phyloP scores from a whole-genome alignment of 768 basidiomycete genomes.

The Tylopilus vinaceipallidus region DNA sequence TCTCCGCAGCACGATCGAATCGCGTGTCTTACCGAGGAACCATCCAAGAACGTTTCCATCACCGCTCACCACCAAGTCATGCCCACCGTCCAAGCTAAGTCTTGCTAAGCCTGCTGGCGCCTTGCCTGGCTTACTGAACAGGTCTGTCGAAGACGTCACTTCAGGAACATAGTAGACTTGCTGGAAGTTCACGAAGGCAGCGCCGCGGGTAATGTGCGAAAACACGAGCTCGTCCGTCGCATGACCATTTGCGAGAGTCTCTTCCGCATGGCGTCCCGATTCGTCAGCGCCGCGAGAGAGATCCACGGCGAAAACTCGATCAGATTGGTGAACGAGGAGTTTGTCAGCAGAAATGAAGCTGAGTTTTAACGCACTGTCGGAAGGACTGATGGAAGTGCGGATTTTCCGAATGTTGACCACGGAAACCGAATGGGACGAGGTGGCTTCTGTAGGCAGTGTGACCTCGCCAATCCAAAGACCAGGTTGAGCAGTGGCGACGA shows the following conservation, averaged over 20 bases:
- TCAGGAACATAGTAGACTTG: conserved; percentile 60
- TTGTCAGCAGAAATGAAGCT: conserved; percentile 56
- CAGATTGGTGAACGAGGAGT: conserved; percentile 59
- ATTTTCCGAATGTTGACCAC: conserved; percentile 52
- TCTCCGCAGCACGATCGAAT: not conserved
- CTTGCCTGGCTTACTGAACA: conserved; percentile 73
- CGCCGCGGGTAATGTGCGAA: conserved; percentile 37
- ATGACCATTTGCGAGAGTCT: conserved; percentile 50
- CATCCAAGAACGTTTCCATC: conserved; percentile 69
- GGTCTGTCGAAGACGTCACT: conserved; percentile 39
- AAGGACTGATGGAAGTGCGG: conserved; percentile 46
- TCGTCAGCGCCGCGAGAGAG: conserved; percentile 45
- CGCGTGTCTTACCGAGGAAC: conserved; percentile 57
- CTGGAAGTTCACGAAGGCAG: conserved; percentile 70
- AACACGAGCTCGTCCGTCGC: conserved; percentile 58
- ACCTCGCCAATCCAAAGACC: conserved; percentile 68
- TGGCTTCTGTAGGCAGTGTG: conserved; percentile 40
- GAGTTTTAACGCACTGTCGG: conserved; percentile 45
- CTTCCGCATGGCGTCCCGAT: conserved; percentile 46
- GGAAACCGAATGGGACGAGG: conserved; percentile 29
- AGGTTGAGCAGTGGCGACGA: conserved; percentile 60
- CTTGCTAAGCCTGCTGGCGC: conserved; percentile 59
- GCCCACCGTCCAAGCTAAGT: conserved; percentile 71
- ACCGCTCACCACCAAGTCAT: conserved; percentile 60
- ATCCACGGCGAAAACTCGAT: conserved; percentile 49